Percentiles rank a stretch among this genome's conserved stretches.
These are phyloP conservation scores for Microbotryomycetes sp. DNA, from an alignment of 1,284 basidiomycete species.

Conservation along the genomic window DNA sequence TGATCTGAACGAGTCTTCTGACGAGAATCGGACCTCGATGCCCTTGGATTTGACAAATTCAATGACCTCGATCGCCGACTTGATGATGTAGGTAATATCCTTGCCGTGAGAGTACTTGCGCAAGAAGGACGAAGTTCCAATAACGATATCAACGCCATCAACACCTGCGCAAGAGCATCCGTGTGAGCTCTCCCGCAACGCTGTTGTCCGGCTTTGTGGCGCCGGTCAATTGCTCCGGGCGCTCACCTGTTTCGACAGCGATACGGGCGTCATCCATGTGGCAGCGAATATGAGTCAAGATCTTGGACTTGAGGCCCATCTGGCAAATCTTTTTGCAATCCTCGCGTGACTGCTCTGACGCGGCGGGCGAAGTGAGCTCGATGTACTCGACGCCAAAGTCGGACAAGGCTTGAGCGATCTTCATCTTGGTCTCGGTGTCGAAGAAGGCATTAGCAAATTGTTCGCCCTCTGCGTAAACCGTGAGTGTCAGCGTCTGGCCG, in stretches of 20 bases:
- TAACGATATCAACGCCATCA: slow-evolving; percentile 98
- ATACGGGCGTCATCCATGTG: slow-evolving; percentile 99
- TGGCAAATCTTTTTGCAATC: slow-evolving; percentile 99
- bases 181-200: slow-evolving; percentile 1
- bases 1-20: slow-evolving; percentile 99
- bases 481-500: background rate
- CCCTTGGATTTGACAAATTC: slow-evolving; percentile 99
- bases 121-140: slow-evolving; percentile 97
- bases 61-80: slow-evolving; percentile 91
- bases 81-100: slow-evolving; percentile 99
- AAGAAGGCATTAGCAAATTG: slow-evolving; percentile 99
- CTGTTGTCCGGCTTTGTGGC: too few relatives aligned
- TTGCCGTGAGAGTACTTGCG: slow-evolving; percentile 99
- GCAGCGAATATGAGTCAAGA: slow-evolving; percentile 98
- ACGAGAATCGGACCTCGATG: slow-evolving; percentile 99
- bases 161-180: slow-evolving; percentile 57
- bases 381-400: slow-evolving; percentile 99
- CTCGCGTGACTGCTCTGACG: slow-evolving; percentile 87
- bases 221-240: too few relatives aligned
- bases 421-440: slow-evolving; percentile 99
- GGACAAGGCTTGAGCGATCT: slow-evolving; percentile 92
- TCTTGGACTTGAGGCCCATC: slow-evolving; percentile 93
- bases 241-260: slow-evolving; percentile 87
- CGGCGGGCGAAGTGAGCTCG: slow-evolving; percentile 96
- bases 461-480: slow-evolving; percentile 69